Percentiles rank a stretch among this genome's conserved stretches.
These are phyloP conservation scores for Botrytis galanthina DNA, from an alignment of 2,329 filamentous ascomycete genomes.

Conservation along the genomic window DNA sequence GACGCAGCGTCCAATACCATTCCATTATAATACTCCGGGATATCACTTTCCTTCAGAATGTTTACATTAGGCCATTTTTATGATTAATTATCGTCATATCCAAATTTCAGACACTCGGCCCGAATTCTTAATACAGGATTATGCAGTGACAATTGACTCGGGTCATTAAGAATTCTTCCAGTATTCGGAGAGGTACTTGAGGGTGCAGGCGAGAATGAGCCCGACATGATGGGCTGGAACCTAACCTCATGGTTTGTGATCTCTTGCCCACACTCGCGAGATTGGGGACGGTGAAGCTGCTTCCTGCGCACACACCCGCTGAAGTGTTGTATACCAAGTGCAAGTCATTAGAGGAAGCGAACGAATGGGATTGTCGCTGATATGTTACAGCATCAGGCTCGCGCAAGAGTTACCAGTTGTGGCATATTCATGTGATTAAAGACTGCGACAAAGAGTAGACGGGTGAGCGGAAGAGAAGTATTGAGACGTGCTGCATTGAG, in stretches of 20 bases:
- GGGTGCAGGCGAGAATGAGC: not conserved
- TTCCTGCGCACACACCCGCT: not conserved
- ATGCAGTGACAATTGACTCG: not conserved
- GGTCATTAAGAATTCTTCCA: not conserved
- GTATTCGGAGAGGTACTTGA: not conserved
- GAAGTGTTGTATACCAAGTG: not conserved
- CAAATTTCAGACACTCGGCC: not conserved
- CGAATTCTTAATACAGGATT: not conserved
- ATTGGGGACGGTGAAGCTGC: not conserved
- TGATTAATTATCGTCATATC: conserved; percentile 5
- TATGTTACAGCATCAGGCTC: not conserved
- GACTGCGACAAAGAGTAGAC: not conserved
- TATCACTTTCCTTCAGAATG: not conserved
- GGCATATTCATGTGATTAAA: not conserved
- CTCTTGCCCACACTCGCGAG: not conserved
- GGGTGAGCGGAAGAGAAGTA: not conserved
- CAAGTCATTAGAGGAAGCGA: not conserved
- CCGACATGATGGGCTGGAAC: not conserved
- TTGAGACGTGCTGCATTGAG: not conserved
- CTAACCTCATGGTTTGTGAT: not conserved
- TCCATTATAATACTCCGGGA: not conserved
- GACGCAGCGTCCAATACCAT: not conserved
- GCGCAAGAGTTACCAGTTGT: not conserved
- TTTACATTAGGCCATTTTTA: not conserved
- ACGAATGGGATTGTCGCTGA: not conserved